These are phyloP conservation scores for Ceratobasidium sp. DNA, from an alignment of 1,284 basidiomycete species.

Conservation along the genomic window DNA sequence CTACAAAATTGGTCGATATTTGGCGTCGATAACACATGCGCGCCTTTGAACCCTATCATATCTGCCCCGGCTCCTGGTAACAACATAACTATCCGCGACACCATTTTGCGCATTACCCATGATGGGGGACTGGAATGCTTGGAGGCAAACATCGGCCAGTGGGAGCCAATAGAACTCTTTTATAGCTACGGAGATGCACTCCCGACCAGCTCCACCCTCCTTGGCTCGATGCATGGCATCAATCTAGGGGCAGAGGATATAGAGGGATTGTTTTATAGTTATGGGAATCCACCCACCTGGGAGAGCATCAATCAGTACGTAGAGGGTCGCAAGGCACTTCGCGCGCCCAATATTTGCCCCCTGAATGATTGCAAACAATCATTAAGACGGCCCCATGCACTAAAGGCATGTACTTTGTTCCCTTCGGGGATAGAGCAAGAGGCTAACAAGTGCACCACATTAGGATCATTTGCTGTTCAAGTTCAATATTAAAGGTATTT, in stretches of 20 bases:
- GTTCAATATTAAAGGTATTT: conserved; percentile 18
- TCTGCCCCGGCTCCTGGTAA: neutral
- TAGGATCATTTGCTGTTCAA: conserved; percentile 32
- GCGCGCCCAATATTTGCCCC: neutral
- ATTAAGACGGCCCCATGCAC: conserved; percentile 18
- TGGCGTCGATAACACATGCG: neutral
- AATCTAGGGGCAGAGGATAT: neutral
- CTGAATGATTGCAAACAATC: neutral
- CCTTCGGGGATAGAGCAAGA: too few species aligned
- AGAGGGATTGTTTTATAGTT: neutral
- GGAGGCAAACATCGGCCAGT: too few species aligned
- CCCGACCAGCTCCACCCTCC: too few species aligned
- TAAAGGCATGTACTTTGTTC: conserved; percentile 7
- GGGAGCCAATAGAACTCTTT: too few species aligned
- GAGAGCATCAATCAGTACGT: neutral
- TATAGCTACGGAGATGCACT: too few species aligned
- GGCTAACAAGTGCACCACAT: neutral
- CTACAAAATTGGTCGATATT: neutral
- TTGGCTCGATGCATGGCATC: too few species aligned
- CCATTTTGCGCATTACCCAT: neutral
- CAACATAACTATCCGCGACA: neutral
- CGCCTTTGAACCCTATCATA: neutral
- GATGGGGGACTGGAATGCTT: neutral
- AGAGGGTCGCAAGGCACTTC: conserved; percentile 1
- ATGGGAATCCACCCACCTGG: neutral